Percentiles rank a stretch among this genome's conserved stretches.
phyloP scores from a whole-genome alignment of 140 eudicot species.

The Cichorium intybus region DNA sequence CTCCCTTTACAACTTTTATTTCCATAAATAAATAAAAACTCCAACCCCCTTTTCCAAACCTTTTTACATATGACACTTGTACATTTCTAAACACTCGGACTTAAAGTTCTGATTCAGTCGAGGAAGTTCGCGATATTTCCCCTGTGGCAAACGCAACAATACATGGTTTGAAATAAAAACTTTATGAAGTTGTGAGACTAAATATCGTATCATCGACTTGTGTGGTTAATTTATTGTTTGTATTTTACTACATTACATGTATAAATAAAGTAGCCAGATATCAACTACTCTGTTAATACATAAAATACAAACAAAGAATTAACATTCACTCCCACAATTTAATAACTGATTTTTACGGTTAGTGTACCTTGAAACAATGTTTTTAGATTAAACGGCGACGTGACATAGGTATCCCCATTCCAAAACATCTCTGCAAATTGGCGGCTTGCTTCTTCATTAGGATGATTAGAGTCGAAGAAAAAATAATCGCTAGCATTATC shows the following conservation, averaged over 20 bases:
- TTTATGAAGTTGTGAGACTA: too few relatives aligned
- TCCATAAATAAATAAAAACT: not conserved
- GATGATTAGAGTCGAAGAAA: slow-evolving; percentile 40
- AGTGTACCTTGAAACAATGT: slow-evolving; percentile 7
- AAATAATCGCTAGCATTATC: slow-evolving; percentile 28
- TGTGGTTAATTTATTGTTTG: too few relatives aligned
- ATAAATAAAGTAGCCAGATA: too few relatives aligned
- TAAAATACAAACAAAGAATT: not conserved
- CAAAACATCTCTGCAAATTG: slow-evolving; percentile 38
- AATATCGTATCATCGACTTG: too few relatives aligned
- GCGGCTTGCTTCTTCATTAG: slow-evolving; percentile 22
- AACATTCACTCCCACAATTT: not conserved
- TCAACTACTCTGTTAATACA: not conserved
- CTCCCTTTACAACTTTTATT: too few relatives aligned
- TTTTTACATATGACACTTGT: not conserved
- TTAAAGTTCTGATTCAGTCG: not conserved
- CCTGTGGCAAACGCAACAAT: not conserved
- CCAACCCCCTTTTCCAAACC: not conserved
- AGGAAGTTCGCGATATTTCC: not conserved
- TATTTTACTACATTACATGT: too few relatives aligned
- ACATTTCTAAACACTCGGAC: not conserved
- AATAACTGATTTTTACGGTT: not conserved
- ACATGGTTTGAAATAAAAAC: too few relatives aligned
- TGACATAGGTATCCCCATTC: slow-evolving; percentile 19
- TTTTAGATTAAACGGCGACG: slow-evolving; percentile 30